These are phyloP conservation scores for Cardiosporidium cionae DNA, from an alignment of 169 alveolate genomes.

Conservation along the genomic window DNA sequence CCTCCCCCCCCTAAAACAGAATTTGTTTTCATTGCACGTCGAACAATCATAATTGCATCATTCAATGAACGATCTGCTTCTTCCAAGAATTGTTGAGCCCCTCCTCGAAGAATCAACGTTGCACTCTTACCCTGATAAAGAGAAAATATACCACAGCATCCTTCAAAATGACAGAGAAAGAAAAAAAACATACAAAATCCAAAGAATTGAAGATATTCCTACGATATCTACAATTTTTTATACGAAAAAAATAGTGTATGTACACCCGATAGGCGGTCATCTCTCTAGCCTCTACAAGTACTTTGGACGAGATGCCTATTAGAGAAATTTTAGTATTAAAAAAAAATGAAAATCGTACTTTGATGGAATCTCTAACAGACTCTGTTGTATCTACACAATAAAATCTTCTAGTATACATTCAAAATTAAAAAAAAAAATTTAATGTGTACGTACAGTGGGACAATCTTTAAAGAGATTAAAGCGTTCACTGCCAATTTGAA, in stretches of 20 bases:
- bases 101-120: conserved; percentile 93
- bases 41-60: conserved; percentile 93
- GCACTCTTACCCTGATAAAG: conserved; percentile 81
- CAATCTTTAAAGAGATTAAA: conserved; percentile 90
- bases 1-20: conserved; percentile 96
- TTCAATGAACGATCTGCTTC: conserved; percentile 94
- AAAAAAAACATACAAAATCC: background rate
- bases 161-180: background rate
- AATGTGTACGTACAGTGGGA: conserved; percentile 22
- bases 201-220: background rate
- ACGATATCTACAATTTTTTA: background rate
- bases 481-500: conserved; percentile 93
- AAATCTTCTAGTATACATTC: no score
- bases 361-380: no score
- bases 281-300: no score
- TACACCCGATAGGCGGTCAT: no score
- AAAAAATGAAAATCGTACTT: no score
- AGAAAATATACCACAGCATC: no score
- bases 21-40: conserved; percentile 82
- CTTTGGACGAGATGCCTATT: no score
- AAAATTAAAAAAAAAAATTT: background rate
- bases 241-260: no score
- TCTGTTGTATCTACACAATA: no score
- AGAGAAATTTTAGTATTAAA: no score
- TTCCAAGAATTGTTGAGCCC: conserved; percentile 94